A percentile compares a stretch with the other conserved stretches of the same genome.
Evolutionary conservation across 2,329 filamentous ascomycete species (phyloP).

Genomic region (Colletotrichum sp.): DNA sequence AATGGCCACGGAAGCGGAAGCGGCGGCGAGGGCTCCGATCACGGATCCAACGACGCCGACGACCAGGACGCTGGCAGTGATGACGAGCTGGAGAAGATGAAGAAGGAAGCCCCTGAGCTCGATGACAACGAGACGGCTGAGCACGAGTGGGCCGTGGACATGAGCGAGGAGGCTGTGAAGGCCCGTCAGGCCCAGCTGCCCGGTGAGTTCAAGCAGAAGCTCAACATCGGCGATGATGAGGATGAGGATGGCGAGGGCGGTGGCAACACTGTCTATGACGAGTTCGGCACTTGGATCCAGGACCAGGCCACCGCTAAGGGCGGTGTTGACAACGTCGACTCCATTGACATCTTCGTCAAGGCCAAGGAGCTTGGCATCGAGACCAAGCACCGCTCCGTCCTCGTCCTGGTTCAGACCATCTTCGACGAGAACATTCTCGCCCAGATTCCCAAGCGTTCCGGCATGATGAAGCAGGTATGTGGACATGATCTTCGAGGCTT

Average conservation of each 20-base stretch:
- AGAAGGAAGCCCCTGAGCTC: constrained; percentile 57
- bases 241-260: constrained; percentile 82
- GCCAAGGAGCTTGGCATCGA: constrained; percentile 96
- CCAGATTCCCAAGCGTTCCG: constrained; percentile 83
- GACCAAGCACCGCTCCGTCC: constrained; percentile 88
- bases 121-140: constrained; percentile 73
- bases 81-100: constrained; percentile 89
- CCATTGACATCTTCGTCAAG: constrained; percentile 93
- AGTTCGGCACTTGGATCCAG: constrained; percentile 92
- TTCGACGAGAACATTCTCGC: constrained; percentile 90
- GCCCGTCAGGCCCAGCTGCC: constrained; percentile 92
- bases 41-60: constrained; percentile 54
- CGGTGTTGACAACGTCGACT: constrained; percentile 78
- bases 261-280: constrained; percentile 81
- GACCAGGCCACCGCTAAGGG: constrained; percentile 74
- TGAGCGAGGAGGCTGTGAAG: constrained; percentile 93
- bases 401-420: constrained; percentile 90
- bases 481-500: neutral
- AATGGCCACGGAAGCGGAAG: constrained; percentile 66
- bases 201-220: constrained; percentile 91
- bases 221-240: constrained; percentile 78
- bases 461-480: constrained; percentile 85
- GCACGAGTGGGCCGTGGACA: constrained; percentile 94
- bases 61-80: constrained; percentile 78
- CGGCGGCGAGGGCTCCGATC: constrained; percentile 56